Conservation (phyloP, 768 basidiomycete genomes). For the Paxillus involutus region DNA sequence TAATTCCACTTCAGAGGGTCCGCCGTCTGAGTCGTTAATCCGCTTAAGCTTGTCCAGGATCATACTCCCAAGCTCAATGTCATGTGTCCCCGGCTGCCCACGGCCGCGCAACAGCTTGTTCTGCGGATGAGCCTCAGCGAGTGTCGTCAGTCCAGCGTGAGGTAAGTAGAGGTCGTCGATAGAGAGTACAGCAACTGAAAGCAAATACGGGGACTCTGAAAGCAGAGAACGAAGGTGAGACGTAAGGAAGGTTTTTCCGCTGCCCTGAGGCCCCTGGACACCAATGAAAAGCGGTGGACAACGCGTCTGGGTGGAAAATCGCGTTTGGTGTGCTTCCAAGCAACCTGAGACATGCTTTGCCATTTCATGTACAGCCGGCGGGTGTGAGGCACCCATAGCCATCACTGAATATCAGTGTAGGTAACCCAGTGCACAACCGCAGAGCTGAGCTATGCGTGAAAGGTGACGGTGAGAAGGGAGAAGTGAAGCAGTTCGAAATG, state of each 20-base stretch:
- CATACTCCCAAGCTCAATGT: slow-evolving; percentile 61
- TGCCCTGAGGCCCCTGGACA: slow-evolving; percentile 92
- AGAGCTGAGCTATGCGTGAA: not conserved
- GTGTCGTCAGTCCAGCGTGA: slow-evolving; percentile 53
- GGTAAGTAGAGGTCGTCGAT: slow-evolving; percentile 88
- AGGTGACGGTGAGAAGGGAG: not conserved
- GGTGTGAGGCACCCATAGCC: slow-evolving; percentile 11
- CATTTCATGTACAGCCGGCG: slow-evolving; percentile 39
- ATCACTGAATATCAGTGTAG: slow-evolving; percentile 7
- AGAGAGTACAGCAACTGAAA: slow-evolving; percentile 65
- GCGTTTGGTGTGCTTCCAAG: slow-evolving; percentile 31
- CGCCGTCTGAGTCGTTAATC: slow-evolving; percentile 30
- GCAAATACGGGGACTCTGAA: slow-evolving; percentile 44
- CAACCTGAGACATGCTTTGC: slow-evolving; percentile 38
- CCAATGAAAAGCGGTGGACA: slow-evolving; percentile 74
- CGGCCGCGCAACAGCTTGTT: slow-evolving; percentile 77
- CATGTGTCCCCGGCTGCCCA: slow-evolving; percentile 95
- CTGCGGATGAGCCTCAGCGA: slow-evolving; percentile 48
- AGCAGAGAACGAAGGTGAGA: slow-evolving; percentile 47
- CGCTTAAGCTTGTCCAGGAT: slow-evolving; percentile 50
- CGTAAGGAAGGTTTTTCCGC: slow-evolving; percentile 87
- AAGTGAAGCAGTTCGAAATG: not conserved
- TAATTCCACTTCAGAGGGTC: slow-evolving; percentile 40
- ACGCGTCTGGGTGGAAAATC: slow-evolving; percentile 1
- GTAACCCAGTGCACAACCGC: not conserved